These are phyloP conservation scores for Phylloporus rhodoxanthus DNA, from an alignment of 768 basidiomycete genomes.

Conservation along the genomic window DNA sequence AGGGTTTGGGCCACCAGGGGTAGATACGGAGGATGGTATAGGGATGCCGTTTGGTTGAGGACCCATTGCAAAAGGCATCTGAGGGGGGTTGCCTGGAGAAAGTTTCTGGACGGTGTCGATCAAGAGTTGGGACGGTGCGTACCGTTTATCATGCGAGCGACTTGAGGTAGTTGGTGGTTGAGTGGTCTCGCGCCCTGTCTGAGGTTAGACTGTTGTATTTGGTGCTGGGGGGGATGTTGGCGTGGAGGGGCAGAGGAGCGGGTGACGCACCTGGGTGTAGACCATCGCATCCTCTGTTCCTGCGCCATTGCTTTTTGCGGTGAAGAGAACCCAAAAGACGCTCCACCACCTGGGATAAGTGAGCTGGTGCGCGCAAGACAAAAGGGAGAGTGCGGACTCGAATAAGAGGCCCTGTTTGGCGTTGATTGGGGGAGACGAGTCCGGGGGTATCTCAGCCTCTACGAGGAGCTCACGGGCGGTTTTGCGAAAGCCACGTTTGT, in stretches of 20 bases:
- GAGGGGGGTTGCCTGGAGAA: slow-evolving; percentile 14
- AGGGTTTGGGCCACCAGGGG: slow-evolving; percentile 26
- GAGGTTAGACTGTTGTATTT: slow-evolving; percentile 30
- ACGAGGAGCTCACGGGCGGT: slow-evolving; percentile 60
- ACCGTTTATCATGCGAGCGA: slow-evolving; percentile 32
- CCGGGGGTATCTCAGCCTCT: slow-evolving; percentile 61
- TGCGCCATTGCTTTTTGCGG: slow-evolving; percentile 64
- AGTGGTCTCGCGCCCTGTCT: slow-evolving; percentile 29
- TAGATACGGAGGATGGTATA: slow-evolving; percentile 23
- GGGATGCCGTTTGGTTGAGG: slow-evolving; percentile 43
- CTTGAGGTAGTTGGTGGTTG: slow-evolving; percentile 24
- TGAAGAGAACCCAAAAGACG: slow-evolving; percentile 83
- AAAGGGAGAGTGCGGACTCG: slow-evolving; percentile 47
- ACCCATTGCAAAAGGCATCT: slow-evolving; percentile 25
- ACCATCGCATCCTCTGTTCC: slow-evolving; percentile 67
- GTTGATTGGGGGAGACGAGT: slow-evolving; percentile 71
- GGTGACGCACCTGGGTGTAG: slow-evolving; percentile 57
- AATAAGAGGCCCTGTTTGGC: slow-evolving; percentile 78
- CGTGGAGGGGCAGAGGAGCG: slow-evolving; percentile 1
- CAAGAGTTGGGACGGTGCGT: slow-evolving; percentile 13
- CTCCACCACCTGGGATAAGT: slow-evolving; percentile 70
- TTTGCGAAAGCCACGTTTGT: slow-evolving; percentile 69
- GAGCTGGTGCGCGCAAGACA: background rate
- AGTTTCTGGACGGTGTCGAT: background rate
- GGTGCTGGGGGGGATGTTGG: slow-evolving; percentile 30